Conservation (phyloP, 2,329 filamentous ascomycete genomes). For the Xylaria sp. region DNA sequence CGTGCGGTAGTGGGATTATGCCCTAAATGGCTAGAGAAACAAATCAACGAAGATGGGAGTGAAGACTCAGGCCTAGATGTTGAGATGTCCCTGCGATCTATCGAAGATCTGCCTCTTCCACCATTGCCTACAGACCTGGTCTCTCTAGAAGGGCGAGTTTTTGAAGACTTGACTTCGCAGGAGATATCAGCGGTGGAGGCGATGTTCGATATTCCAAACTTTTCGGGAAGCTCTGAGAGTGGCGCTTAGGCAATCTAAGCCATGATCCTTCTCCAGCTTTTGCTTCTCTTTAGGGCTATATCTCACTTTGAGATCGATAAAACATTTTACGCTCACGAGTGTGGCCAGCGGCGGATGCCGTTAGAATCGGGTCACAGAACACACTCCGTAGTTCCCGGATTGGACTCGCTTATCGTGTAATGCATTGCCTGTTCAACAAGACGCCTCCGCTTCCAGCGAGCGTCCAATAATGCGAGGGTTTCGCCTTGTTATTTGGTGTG, state of each 20-base stretch:
- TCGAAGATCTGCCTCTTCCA: constrained; percentile 30
- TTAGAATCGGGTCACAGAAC: background rate
- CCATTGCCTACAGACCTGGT: constrained; percentile 22
- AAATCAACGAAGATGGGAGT: constrained; percentile 33
- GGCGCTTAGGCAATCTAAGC: background rate
- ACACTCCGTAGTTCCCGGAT: background rate
- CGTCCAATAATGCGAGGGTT: constrained; percentile 1
- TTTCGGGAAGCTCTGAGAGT: background rate
- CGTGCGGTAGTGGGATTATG: constrained; percentile 31
- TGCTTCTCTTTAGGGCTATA: background rate
- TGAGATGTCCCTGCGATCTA: constrained; percentile 23
- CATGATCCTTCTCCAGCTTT: background rate
- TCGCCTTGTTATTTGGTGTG: constrained; percentile 2
- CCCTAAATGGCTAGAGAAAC: constrained; percentile 30
- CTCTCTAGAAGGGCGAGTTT: constrained; percentile 22
- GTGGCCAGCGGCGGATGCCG: background rate
- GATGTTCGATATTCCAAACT: constrained; percentile 5
- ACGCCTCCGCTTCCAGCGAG: background rate
- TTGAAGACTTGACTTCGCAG: constrained; percentile 19
- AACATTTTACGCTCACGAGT: background rate
- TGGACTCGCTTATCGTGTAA: background rate
- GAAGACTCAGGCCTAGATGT: constrained; percentile 23
- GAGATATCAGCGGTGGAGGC: constrained; percentile 33
- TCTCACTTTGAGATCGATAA: background rate
- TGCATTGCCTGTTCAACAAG: background rate